Percentiles rank a stretch among this genome's conserved stretches.
These are phyloP conservation scores for Phytophthora macrochlamydospora DNA, from an alignment of 352 stramenopile species.

Conservation along the genomic window DNA sequence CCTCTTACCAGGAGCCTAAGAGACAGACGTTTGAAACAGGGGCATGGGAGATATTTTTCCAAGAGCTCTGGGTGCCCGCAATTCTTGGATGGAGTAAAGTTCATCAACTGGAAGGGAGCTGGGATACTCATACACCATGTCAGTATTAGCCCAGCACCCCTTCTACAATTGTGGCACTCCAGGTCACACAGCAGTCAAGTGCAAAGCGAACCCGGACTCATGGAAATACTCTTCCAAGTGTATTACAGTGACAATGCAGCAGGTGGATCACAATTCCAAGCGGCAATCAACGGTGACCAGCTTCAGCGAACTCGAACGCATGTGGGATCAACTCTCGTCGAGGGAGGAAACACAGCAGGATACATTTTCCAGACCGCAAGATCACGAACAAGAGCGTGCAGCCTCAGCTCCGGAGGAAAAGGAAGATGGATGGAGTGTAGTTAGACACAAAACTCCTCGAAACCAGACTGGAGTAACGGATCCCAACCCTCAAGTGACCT, in stretches of 20 bases:
- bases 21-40: background rate
- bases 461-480: too few relatives aligned
- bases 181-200: background rate
- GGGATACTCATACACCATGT: constrained; percentile 9
- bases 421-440: too few relatives aligned
- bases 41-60: constrained; percentile 11
- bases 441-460: too few relatives aligned
- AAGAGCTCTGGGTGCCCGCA: background rate
- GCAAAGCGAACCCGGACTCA: background rate
- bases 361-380: too few relatives aligned
- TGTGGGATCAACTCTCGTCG: background rate
- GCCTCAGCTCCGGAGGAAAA: too few relatives aligned
- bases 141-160: background rate
- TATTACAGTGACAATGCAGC: background rate
- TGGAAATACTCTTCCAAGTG: background rate
- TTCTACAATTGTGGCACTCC: constrained; percentile 1
- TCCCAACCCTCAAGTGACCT: too few relatives aligned
- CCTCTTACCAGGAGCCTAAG: too few relatives aligned
- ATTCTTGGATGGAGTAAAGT: background rate
- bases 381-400: too few relatives aligned
- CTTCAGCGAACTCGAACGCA: background rate
- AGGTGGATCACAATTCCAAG: too few relatives aligned
- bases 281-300: background rate
- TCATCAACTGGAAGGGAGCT: constrained; percentile 3
- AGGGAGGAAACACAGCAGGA: too few relatives aligned